Percentiles rank a stretch among this genome's conserved stretches.
These are phyloP conservation scores for Cyphellophora europaea DNA, from an alignment of 2,329 filamentous ascomycete species.

Conservation along the genomic window DNA sequence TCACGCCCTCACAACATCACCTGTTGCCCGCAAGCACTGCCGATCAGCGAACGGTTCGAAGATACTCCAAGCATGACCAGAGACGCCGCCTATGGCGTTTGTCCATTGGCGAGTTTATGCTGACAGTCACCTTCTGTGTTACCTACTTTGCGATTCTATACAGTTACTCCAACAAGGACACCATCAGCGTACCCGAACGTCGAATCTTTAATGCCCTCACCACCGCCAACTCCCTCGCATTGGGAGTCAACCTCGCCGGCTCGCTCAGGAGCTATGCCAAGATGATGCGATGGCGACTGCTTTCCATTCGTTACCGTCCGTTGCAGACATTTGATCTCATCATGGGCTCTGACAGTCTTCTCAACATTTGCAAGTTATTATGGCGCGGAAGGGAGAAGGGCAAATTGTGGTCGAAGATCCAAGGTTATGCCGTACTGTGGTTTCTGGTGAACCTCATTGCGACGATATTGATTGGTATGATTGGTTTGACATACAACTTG, in stretches of 20 bases:
- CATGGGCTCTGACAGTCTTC: conserved; percentile 16
- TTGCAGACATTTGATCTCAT: conserved; percentile 18
- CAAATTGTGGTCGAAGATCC: conserved; percentile 8
- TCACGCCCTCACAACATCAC: too few species aligned
- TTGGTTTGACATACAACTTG: conserved; percentile 18
- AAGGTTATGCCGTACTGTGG: conserved; percentile 14
- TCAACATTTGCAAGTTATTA: conserved; percentile 15
- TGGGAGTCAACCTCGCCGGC: conserved; percentile 14
- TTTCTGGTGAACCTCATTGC: conserved; percentile 12
- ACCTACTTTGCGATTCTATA: conserved; percentile 9
- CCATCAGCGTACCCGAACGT: conserved; percentile 11
- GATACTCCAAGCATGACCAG: conserved; percentile 10
- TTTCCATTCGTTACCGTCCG: conserved; percentile 15
- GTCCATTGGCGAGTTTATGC: conserved; percentile 14
- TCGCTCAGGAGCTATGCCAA: conserved; percentile 15
- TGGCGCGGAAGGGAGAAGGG: conserved; percentile 11
- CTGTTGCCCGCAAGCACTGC: too few species aligned
- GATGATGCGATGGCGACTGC: conserved; percentile 17
- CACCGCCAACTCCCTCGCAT: conserved; percentile 13
- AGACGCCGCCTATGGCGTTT: conserved; percentile 10
- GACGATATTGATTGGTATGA: conserved; percentile 14
- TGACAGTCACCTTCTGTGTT: conserved; percentile 12
- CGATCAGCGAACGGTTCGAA: conserved; percentile 4
- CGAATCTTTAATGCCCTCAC: conserved; percentile 19
- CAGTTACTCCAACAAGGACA: conserved; percentile 7